Evolutionary conservation across 495 filamentous ascomycete genomes (phyloP), one percentile per base, ranked within the genome.

Genomic region (Cetradonia linearis): DNA sequence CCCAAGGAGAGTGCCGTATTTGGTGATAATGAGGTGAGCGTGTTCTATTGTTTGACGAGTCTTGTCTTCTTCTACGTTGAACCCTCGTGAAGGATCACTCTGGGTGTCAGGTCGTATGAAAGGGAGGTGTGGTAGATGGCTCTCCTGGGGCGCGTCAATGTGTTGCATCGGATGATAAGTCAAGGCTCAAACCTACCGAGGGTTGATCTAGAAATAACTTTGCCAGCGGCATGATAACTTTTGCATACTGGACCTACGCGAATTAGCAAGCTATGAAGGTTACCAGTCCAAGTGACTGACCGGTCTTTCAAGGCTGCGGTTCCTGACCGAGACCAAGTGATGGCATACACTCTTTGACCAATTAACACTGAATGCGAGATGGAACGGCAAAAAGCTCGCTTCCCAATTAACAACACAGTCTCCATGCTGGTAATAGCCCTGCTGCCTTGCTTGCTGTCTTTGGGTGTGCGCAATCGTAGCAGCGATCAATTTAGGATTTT

Each of bases 381-480:
- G 53, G 31, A 62, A 62, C 5, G 60, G 60, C 14, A 62, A 20
- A 25, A 27, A 31, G 36, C 52, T 38, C 34, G n/a, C n/a, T 20
- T 56, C 47, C 42, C 52, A 62, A 16, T 5, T 20, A 18, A 62
- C 52, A 33, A 37, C n/a, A 62, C n/a, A 47, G 18, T 56, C 60
- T 37, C n/a, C 44, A 20, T 28, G 40, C 27, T 37, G 2, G 36
- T 49, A 50, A 18, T 11, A 23, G 1, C 60, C 60, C 7, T 20
- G n/a, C 30, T 48, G n/a, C 7, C 20, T 30, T 11, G 54, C 52
- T 40, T 23, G 31, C 14, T 27, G 23, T 28, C 36, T 46, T 7
- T 27, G 36, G 33, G 52, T 55, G 1, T 56, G 31, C 2, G 40
- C 36, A 9, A 62, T 33, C n/a, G 34, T 14, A 31, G 8, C 36